phyloP scores from a whole-genome alignment of 257 asterid genomes.

The Forsythia viridissima region DNA sequence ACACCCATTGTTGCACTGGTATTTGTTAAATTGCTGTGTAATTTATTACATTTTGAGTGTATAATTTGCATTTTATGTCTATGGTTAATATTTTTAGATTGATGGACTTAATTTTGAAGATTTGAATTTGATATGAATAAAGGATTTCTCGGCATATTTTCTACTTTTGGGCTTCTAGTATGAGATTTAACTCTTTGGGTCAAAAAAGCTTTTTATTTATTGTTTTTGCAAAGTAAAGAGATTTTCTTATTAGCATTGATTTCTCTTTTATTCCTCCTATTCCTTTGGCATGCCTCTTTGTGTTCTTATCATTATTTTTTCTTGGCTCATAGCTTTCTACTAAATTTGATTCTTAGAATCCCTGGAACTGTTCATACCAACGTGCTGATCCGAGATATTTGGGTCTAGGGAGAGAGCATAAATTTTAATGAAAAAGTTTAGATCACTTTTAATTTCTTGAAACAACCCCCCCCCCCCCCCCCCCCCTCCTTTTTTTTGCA shows the following conservation, averaged over 20 bases:
- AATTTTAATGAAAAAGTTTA: neutral
- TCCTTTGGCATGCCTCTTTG: too few relatives aligned
- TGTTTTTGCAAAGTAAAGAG: too few relatives aligned
- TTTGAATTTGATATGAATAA: neutral
- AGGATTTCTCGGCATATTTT: neutral
- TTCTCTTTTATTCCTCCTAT: too few relatives aligned
- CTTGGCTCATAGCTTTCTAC: too few relatives aligned
- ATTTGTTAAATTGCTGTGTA: neutral
- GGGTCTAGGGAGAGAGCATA: neutral
- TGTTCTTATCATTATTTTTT: too few relatives aligned
- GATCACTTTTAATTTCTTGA: neutral
- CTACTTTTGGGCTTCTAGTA: neutral
- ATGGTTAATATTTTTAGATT: neutral
- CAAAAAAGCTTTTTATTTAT: neutral
- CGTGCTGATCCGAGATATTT: too few relatives aligned
- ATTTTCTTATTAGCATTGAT: too few relatives aligned
- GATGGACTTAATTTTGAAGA: neutral
- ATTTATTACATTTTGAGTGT: neutral
- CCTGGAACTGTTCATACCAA: neutral
- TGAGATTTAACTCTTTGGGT: neutral
- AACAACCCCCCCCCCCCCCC: too few relatives aligned
- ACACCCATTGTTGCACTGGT: neutral
- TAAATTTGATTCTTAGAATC: too few relatives aligned
- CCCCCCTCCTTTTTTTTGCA: neutral
- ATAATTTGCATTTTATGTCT: neutral